A percentile compares a stretch with the other conserved stretches of the same genome.
phyloP scores from a whole-genome alignment of 192 early-diverging fungal species.

The Coemansia sp. region DNA sequence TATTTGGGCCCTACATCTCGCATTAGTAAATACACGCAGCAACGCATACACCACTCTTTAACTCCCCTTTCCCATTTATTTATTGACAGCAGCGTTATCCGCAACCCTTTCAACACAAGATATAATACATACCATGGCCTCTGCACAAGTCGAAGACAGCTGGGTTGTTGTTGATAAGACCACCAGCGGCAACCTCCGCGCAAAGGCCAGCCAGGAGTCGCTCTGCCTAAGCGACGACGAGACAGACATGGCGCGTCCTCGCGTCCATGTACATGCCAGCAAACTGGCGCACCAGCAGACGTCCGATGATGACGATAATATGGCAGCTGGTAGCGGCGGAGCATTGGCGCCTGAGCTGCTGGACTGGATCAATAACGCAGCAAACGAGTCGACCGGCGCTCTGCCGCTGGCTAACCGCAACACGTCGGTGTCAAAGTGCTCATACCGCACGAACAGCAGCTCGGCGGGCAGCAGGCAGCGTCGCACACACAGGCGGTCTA shows the following conservation, averaged over 20 bases:
- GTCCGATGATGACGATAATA: background rate
- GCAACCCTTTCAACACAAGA: background rate
- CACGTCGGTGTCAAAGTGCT: slow-evolving; percentile 38
- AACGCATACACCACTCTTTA: background rate
- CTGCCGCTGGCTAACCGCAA: slow-evolving; percentile 36
- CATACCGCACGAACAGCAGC: slow-evolving; percentile 53
- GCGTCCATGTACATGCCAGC: slow-evolving; percentile 40
- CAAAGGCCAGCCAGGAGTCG: slow-evolving; percentile 55
- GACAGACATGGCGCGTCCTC: slow-evolving; percentile 13
- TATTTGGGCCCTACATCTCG: background rate
- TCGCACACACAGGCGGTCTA: slow-evolving; percentile 36
- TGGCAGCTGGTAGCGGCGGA: background rate
- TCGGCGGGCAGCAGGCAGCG: slow-evolving; percentile 44
- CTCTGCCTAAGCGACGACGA: slow-evolving; percentile 36
- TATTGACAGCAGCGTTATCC: background rate
- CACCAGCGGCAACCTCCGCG: slow-evolving; percentile 33
- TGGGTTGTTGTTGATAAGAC: slow-evolving; percentile 58
- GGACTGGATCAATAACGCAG: slow-evolving; percentile 48
- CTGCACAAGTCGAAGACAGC: slow-evolving; percentile 44
- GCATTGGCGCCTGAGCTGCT: slow-evolving; percentile 46
- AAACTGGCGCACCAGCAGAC: background rate
- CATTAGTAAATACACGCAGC: slow-evolving; percentile 6
- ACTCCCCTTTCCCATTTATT: background rate
- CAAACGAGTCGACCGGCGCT: slow-evolving; percentile 34
- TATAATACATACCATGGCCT: background rate